Evolutionary conservation across 805 yeast genomes (phyloP).

Genomic region (Lipomyces starkeyi): DNA sequence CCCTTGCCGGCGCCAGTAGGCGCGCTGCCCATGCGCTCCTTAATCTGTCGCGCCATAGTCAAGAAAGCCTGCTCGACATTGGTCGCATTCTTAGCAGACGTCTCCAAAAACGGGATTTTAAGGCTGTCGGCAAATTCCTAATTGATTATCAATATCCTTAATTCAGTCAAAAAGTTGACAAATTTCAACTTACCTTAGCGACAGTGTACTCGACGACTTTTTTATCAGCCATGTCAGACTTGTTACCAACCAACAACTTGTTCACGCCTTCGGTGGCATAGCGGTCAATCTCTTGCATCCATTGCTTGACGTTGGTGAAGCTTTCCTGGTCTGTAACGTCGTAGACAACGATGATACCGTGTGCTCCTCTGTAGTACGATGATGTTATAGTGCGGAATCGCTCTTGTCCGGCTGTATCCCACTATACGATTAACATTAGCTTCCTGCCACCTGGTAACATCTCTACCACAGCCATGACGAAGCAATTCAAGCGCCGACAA

Average conservation of each 20-base stretch:
- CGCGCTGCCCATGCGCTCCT: constrained; percentile 82
- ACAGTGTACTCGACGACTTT: constrained; percentile 94
- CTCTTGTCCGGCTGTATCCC: constrained; percentile 99
- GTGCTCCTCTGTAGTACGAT: constrained; percentile 97
- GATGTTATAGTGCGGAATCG: constrained; percentile 97
- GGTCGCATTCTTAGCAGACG: constrained; percentile 92
- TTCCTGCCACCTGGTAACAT: not conserved
- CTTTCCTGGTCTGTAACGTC: constrained; percentile 91
- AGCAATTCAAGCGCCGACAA: not conserved
- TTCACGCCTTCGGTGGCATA: constrained; percentile 97
- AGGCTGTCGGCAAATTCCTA: constrained; percentile 92
- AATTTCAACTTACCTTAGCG: constrained; percentile 60
- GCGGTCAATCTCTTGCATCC: constrained; percentile 98
- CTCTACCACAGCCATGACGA: not conserved
- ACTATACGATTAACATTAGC: constrained; percentile 44
- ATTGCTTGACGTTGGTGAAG: constrained; percentile 94
- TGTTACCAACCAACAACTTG: constrained; percentile 94
- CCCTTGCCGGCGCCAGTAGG: constrained; percentile 54
- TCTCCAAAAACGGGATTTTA: constrained; percentile 93
- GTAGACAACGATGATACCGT: constrained; percentile 96
- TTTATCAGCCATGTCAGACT: constrained; percentile 91
- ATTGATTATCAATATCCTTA: not conserved
- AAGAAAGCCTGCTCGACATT: constrained; percentile 98
- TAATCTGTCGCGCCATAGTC: constrained; percentile 98
- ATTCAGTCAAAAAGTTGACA: not conserved